Evolutionary conservation across 148 eudicot genomes (phyloP).

Genomic region (Dianthus caryophyllus): DNA sequence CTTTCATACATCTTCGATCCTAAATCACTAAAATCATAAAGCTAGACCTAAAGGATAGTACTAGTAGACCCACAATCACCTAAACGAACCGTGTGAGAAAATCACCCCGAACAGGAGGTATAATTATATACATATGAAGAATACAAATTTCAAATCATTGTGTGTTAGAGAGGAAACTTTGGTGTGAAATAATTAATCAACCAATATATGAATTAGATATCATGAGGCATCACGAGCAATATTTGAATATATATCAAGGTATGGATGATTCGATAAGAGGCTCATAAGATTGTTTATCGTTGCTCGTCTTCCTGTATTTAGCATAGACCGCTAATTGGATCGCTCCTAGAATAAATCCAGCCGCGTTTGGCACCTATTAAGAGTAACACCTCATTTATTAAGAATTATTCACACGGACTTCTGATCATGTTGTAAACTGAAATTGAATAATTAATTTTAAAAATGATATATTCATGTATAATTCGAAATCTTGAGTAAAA

Average conservation of each 20-base stretch:
- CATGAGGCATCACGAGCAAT: background rate
- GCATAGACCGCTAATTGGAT: constrained; percentile 24
- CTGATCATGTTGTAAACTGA: no score
- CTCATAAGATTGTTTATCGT: constrained; percentile 2
- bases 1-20: no score
- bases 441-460: no score
- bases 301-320: constrained; percentile 5
- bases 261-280: constrained; percentile 11
- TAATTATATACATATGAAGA: no score
- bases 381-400: background rate
- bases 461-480: no score
- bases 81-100: no score
- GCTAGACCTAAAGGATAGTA: no score
- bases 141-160: no score
- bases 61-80: no score
- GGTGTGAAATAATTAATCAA: background rate
- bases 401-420: background rate
- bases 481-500: no score
- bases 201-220: background rate
- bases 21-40: no score
- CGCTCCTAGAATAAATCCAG: constrained; percentile 25
- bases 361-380: constrained; percentile 26
- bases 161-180: background rate
- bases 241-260: background rate
- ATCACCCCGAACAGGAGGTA: no score